Evolutionary conservation across 305 asterid genomes (phyloP), one percentile per base, ranked within the genome.

Genomic region (Fraxinus dipetala): DNA sequence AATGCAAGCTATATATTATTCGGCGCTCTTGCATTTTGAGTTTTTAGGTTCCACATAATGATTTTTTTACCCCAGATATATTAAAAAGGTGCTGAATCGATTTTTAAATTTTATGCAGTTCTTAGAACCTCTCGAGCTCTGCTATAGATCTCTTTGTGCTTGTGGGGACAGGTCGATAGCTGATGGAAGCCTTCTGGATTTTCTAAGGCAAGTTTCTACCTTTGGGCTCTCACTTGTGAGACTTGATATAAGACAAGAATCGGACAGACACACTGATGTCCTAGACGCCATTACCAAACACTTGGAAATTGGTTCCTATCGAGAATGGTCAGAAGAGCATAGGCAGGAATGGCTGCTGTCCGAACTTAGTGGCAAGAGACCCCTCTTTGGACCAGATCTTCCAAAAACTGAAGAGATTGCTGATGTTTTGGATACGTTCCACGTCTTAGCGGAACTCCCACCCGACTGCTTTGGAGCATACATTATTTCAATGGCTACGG

Each of bases 301-400:
- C 84, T 78, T 89, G 83, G 90, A 84, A 45, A 86, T 89, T 45
- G 92, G 92, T 83, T 89, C 92, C 1, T 89, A 86, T 32, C 85
- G 86, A 22, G 92, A 89, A 35, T 89, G 92, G 92, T 81, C 89
- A 8, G 92, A 89, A 85, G 92, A 89, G 61, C 88, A 82, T 34
- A 79, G 88, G n/a, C 92, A 89, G 69, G 92, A 89, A 81, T 89
- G 92, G 92, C 90, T 89, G 81, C 83, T 87, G 10, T 84, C 90
- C 56, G 92, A 89, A 83, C 87, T 89, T 31, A 51, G 90, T 26
- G 92, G 92, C 61, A 89, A 87, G 82, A 82, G 92, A 24, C 92
- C 92, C 65, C 84, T 89, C 20, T 89, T 89, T 76, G 92, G 92
- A 83, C 86, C 86, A 0, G 92, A 89, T 84, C 90, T 89, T 81